Base-by-base conservation (phyloP, 2,329 filamentous ascomycete species). In the Xylariaceae sp. region DNA sequence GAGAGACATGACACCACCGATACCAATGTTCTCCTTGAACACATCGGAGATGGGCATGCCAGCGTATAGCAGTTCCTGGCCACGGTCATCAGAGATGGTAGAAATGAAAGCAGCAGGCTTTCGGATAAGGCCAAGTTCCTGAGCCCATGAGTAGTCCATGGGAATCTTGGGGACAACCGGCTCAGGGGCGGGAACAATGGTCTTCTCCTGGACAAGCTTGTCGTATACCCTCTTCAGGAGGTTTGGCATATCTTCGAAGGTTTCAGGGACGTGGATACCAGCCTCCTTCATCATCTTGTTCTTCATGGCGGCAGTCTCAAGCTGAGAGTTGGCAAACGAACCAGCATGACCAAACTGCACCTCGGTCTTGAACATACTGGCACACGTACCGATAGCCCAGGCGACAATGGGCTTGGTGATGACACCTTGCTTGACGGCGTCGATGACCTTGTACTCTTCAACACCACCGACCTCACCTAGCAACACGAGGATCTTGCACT, bases 31-130 rank as follows among this genome's bases (percentile, higher is more conserved):
- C 81, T 99, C 94, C 74, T 78, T 89, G 87, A 99, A 99, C 62
- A 99, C 94, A 72, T 99, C 94, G n/a, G 94, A 97, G 71, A 99
- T 99, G 71, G 94, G 94, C 89, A 99, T 96, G 71, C 94, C 94
- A 63, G 94, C 94, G 75, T 99, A 99, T 65, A 99, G 83, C 59
- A 99, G 88, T 79, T 99, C 94, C 76, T 99, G 94, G 64, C 94
- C 94, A 91, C 94, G 94, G 80, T 99, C 94, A 73, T 99, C 94
- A 67, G 94, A 96, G 72, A 99, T 99, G 74, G 94, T 99, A 67
- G 94, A 99, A 76, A 99, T 99, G 82, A 99, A 99, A 66, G 94
- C 94, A 74, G 94, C 94, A 64, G 94, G 94, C 84, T 99, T 99
- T 80, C 94, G 92, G 81, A 99, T 94, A 67, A 99, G 91, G 71